Evolutionary conservation across 2,329 filamentous ascomycete genomes (phyloP), one percentile per base, ranked within the genome.

Genomic region (Penicillium sp.): DNA sequence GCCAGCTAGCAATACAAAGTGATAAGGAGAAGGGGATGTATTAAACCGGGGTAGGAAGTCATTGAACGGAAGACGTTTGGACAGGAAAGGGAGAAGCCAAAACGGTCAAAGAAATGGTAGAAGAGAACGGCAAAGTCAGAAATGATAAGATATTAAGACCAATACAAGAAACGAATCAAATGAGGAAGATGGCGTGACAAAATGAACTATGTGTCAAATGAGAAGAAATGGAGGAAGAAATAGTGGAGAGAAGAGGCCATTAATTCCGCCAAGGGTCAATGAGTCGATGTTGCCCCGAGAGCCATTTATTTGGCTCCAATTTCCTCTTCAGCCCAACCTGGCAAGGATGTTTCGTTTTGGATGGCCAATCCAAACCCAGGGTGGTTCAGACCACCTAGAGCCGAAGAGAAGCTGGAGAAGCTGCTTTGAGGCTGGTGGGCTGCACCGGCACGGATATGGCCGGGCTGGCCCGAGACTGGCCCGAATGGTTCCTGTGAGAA

Each of bases 321-420:
- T 55, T 80, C 77, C 61, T 80, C 77, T 60, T 81, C 77, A 40
- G 75, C 76, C 77, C 77, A 81, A 35, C 77, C 77, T 11, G 73
- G 74, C 37, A 80, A 66, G 30, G 71, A 73, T 27, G 68, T 71
- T 47, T 78, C 75, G 44, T 71, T 74, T 45, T 75, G 70, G 42
- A 80, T 76, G 23, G 76, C 76, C 32, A 81, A 66, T 14, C 77
- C 77, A 51, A 77, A 80, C 13, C 71, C 72, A 41, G 66, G 67
- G 45, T 75, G 75, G 47, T 72, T 74, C 41, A 77, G 71, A 12
- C 76, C 76, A 41, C 75, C 73, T 13, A 80, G 69, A 4, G 74
- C 76, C 22, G 73, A 73, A 44, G 73, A 74, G 51, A 80, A 70
- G 52, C 76, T 75, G 8, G 72, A 75, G 50, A 79, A 79, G 39